These are phyloP conservation scores for Boletus eberwhitei DNA, from an alignment of 768 basidiomycete species.

Conservation along the genomic window DNA sequence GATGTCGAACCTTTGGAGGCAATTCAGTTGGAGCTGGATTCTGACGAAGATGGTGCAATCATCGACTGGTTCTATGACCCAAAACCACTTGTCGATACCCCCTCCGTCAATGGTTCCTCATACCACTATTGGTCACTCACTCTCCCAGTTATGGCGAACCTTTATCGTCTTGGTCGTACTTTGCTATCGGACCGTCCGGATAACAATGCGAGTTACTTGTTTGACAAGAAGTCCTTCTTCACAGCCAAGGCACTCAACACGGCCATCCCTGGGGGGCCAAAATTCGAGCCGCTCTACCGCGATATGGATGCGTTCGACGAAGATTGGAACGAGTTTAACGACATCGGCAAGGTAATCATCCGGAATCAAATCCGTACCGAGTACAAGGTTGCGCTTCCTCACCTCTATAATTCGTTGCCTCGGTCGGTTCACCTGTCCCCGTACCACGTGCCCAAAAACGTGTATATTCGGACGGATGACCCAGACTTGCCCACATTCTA, in stretches of 20 bases:
- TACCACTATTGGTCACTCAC: constrained; percentile 93
- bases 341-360: constrained; percentile 99
- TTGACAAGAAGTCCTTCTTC: constrained; percentile 97
- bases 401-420: constrained; percentile 96
- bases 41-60: constrained; percentile 88
- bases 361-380: constrained; percentile 98
- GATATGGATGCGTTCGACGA: constrained; percentile 98
- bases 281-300: constrained; percentile 95
- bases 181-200: constrained; percentile 92
- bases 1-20: constrained; percentile 98
- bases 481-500: constrained; percentile 99
- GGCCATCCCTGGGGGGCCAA: constrained; percentile 97
- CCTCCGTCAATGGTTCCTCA: constrained; percentile 87
- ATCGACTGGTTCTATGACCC: constrained; percentile 99
- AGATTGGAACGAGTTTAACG: constrained; percentile 99
- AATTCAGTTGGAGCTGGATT: constrained; percentile 93
- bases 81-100: constrained; percentile 87
- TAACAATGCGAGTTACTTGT: constrained; percentile 86
- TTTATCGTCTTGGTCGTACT: constrained; percentile 93
- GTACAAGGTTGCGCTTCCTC: constrained; percentile 99
- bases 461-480: constrained; percentile 98
- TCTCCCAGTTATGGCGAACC: constrained; percentile 93
- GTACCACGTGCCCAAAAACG: constrained; percentile 94
- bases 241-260: constrained; percentile 96
- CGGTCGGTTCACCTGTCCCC: constrained; percentile 89